phyloP scores from a whole-genome alignment of 2,329 filamentous ascomycete species.

The Alternaria atra region DNA sequence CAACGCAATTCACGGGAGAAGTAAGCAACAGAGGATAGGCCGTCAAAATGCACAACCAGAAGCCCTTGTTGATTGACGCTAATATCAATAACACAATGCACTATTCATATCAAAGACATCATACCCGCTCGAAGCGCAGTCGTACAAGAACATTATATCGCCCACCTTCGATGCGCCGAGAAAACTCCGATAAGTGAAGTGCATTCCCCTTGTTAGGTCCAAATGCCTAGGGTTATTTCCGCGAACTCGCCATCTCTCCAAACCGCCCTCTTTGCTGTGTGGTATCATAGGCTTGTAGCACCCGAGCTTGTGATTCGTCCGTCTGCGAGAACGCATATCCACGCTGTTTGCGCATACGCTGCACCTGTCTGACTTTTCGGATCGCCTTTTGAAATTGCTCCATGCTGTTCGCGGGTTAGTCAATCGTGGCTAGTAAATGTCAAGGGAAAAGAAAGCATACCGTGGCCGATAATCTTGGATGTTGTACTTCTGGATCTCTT shows the following conservation, averaged over 20 bases:
- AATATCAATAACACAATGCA: slow-evolving; percentile 12
- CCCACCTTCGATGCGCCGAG: slow-evolving; percentile 8
- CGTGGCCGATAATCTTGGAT: slow-evolving; percentile 98
- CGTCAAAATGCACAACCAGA: neutral
- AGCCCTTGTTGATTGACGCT: slow-evolving; percentile 7
- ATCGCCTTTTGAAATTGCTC: slow-evolving; percentile 99
- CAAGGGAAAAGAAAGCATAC: slow-evolving; percentile 60
- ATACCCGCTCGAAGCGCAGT: slow-evolving; percentile 5
- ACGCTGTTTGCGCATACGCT: slow-evolving; percentile 98
- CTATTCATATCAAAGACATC: slow-evolving; percentile 10
- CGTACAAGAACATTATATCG: slow-evolving; percentile 1
- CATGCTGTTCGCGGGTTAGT: slow-evolving; percentile 69
- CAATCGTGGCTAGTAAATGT: neutral
- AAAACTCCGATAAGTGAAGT: slow-evolving; percentile 2
- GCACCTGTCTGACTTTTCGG: slow-evolving; percentile 95
- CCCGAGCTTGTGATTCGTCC: slow-evolving; percentile 92
- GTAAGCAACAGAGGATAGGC: neutral
- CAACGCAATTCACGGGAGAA: neutral
- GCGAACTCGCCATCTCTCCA: slow-evolving; percentile 86
- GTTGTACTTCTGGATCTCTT: slow-evolving; percentile 99
- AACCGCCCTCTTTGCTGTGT: slow-evolving; percentile 90
- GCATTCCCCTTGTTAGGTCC: neutral
- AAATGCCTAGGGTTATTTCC: slow-evolving; percentile 27
- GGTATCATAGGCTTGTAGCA: slow-evolving; percentile 97
- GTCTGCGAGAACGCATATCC: slow-evolving; percentile 98